These are phyloP conservation scores for Mycena albidolilacea DNA, from an alignment of 768 basidiomycete species.

Conservation along the genomic window DNA sequence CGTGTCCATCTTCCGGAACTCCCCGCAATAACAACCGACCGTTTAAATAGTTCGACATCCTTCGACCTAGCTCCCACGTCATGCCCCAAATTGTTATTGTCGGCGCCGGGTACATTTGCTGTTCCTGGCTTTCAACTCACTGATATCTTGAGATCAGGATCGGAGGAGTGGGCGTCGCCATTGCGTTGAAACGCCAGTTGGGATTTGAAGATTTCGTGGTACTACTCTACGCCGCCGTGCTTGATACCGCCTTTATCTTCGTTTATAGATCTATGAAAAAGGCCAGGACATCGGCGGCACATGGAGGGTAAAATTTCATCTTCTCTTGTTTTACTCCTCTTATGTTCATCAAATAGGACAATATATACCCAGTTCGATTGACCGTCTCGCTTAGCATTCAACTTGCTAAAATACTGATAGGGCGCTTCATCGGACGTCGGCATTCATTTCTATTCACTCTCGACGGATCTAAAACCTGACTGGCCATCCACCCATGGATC, in stretches of 20 bases:
- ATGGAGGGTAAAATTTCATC: slow-evolving; percentile 59
- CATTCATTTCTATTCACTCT: slow-evolving; percentile 61
- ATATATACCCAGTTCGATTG: slow-evolving; percentile 51
- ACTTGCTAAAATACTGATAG: slow-evolving; percentile 50
- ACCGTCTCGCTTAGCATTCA: not conserved
- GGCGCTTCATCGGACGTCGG: slow-evolving; percentile 60
- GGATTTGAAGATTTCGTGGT: not conserved
- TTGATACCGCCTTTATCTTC: not conserved
- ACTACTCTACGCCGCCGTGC: not conserved
- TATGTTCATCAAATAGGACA: slow-evolving; percentile 46
- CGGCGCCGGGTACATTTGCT: not conserved
- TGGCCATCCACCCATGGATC: slow-evolving; percentile 60
- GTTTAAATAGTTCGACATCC: not conserved
- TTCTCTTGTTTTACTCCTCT: not conserved
- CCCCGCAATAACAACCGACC: not conserved
- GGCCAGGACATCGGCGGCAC: not conserved
- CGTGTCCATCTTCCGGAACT: not conserved
- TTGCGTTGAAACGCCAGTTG: not conserved
- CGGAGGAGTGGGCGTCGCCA: not conserved
- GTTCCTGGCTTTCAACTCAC: not conserved
- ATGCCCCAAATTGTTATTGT: not conserved
- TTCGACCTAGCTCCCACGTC: not conserved
- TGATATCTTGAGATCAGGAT: not conserved
- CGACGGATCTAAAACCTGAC: slow-evolving; percentile 61
- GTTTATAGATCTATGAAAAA: slow-evolving; percentile 9